These are phyloP conservation scores for Zygosaccharomyces bisporus DNA, from an alignment of 805 yeast species.

Conservation along the genomic window DNA sequence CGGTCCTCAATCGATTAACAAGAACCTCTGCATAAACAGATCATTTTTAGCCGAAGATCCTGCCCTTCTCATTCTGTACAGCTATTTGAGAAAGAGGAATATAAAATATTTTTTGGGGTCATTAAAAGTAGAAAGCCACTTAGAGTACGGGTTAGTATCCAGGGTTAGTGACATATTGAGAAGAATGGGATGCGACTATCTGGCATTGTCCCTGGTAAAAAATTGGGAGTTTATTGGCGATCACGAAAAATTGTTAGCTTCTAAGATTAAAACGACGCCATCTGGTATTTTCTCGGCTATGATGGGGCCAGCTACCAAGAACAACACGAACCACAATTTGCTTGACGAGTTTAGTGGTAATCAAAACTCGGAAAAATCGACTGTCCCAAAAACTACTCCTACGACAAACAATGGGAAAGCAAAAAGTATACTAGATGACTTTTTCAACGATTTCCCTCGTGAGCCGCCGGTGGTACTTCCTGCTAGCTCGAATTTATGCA, in stretches of 20 bases:
- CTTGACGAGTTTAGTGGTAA: slow-evolving; percentile 29
- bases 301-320: slow-evolving; percentile 24
- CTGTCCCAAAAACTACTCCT: slow-evolving; percentile 4
- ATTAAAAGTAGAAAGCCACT: slow-evolving; percentile 37
- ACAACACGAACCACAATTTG: slow-evolving; percentile 26
- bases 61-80: slow-evolving; percentile 63
- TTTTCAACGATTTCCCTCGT: slow-evolving; percentile 4
- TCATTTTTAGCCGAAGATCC: slow-evolving; percentile 74
- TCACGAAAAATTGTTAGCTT: slow-evolving; percentile 4
- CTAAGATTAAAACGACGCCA: not conserved
- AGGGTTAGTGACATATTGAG: slow-evolving; percentile 65
- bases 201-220: slow-evolving; percentile 57
- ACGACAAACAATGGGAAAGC: slow-evolving; percentile 3
- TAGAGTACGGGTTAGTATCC: slow-evolving; percentile 59
- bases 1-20: slow-evolving; percentile 29
- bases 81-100: slow-evolving; percentile 53
- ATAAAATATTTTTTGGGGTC: slow-evolving; percentile 50
- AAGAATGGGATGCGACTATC: slow-evolving; percentile 88
- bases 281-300: slow-evolving; percentile 13
- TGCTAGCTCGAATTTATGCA: no score
- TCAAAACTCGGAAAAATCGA: not conserved
- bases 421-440: slow-evolving; percentile 21
- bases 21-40: slow-evolving; percentile 36
- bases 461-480: not conserved
- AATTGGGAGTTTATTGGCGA: slow-evolving; percentile 60